Conservation (phyloP, 768 basidiomycete species). For the Serendipita indica region DNA sequence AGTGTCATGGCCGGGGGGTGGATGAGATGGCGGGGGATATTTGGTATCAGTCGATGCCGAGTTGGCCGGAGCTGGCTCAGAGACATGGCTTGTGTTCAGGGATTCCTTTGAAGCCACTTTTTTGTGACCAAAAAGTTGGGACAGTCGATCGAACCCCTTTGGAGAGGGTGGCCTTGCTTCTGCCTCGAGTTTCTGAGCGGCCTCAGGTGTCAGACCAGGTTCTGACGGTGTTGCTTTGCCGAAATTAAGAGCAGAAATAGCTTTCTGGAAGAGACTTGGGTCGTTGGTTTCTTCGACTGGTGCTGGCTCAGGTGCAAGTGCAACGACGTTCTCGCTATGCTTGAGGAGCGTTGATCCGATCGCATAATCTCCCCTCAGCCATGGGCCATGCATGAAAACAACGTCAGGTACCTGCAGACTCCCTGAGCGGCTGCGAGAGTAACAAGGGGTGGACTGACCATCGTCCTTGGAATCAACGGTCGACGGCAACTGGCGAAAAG, state of each 20-base stretch:
- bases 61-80: background rate
- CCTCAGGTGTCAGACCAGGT: background rate
- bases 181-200: slow-evolving; percentile 6
- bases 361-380: slow-evolving; percentile 38
- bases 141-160: background rate
- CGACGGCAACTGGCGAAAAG: slow-evolving; percentile 45
- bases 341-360: slow-evolving; percentile 43
- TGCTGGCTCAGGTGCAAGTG: slow-evolving; percentile 34
- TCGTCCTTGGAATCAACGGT: slow-evolving; percentile 44
- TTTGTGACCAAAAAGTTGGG: background rate
- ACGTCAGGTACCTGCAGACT: too few species aligned
- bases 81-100: background rate
- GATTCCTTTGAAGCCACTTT: background rate
- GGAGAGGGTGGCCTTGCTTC: slow-evolving; percentile 9
- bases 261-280: slow-evolving; percentile 23
- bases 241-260: slow-evolving; percentile 3
- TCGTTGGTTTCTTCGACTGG: slow-evolving; percentile 21
- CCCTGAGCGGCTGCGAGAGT: too few species aligned
- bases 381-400: slow-evolving; percentile 46
- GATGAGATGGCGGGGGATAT: background rate
- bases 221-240: background rate
- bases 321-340: slow-evolving; percentile 41
- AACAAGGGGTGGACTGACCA: too few species aligned
- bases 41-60: background rate
- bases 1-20: background rate